phyloP scores from a whole-genome alignment of 2,329 filamentous ascomycete genomes.

The Fusarium verrucosum region DNA sequence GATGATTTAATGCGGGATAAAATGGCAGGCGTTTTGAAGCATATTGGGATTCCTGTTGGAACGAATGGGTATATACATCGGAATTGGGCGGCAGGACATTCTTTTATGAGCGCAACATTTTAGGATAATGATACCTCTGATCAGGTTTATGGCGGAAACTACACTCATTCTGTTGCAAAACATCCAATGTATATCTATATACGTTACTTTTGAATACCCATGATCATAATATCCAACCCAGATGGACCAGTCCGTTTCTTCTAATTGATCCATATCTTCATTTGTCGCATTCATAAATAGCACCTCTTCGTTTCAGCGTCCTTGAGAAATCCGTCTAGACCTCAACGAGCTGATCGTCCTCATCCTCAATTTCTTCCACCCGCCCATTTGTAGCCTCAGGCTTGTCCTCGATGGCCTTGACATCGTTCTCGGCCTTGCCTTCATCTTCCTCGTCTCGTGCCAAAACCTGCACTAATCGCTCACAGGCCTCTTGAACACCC shows the following conservation, averaged over 20 bases:
- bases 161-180: constrained; percentile 26
- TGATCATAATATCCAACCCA: constrained; percentile 12
- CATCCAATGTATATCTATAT: constrained; percentile 25
- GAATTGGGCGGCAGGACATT: constrained; percentile 24
- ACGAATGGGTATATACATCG: constrained; percentile 1
- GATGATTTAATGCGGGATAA: background rate
- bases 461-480: constrained; percentile 87
- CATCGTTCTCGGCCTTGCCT: constrained; percentile 47
- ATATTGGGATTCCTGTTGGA: background rate
- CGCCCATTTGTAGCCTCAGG: constrained; percentile 52
- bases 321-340: constrained; percentile 50
- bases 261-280: background rate
- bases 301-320: too few relatives aligned
- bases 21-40: constrained; percentile 29
- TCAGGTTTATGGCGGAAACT: constrained; percentile 7
- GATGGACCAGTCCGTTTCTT: background rate
- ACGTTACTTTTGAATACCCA: constrained; percentile 24
- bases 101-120: constrained; percentile 24
- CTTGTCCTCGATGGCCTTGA: constrained; percentile 48
- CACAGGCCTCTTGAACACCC: constrained; percentile 82
- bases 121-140: constrained; percentile 7
- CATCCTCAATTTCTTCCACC: constrained; percentile 58
- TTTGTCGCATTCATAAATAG: background rate
- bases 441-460: constrained; percentile 77
- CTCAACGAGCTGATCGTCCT: constrained; percentile 65